phyloP scores from a whole-genome alignment of 2,329 filamentous ascomycete genomes.

The Diplocarpon mali region DNA sequence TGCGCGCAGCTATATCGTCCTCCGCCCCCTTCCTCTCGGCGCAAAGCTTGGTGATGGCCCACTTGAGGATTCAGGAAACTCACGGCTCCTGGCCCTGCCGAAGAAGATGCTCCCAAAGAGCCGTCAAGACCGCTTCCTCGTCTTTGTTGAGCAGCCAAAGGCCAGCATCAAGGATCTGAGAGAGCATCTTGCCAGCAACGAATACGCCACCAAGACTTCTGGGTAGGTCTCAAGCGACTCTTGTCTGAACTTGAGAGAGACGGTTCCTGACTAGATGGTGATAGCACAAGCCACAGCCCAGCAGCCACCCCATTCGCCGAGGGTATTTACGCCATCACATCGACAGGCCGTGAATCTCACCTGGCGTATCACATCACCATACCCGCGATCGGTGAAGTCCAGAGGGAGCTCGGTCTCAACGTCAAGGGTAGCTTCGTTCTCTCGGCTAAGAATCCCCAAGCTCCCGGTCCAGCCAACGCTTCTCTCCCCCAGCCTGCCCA shows the following conservation, averaged over 20 bases:
- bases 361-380: conserved; percentile 72
- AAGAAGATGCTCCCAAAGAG: conserved; percentile 73
- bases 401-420: conserved; percentile 62
- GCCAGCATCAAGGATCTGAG: conserved; percentile 58
- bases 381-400: conserved; percentile 60
- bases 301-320: conserved; percentile 69
- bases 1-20: conserved; percentile 66
- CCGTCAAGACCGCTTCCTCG: conserved; percentile 61
- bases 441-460: conserved; percentile 69
- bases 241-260: background rate
- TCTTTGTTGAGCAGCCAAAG: conserved; percentile 69
- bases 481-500: conserved; percentile 53
- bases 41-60: conserved; percentile 49
- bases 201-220: conserved; percentile 66
- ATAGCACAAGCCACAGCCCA: conserved; percentile 47
- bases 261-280: background rate
- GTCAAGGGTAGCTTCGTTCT: conserved; percentile 54
- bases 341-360: conserved; percentile 60
- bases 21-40: conserved; percentile 61
- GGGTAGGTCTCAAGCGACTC: conserved; percentile 31
- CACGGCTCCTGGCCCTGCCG: conserved; percentile 64
- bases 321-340: conserved; percentile 73
- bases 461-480: conserved; percentile 51
- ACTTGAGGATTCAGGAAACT: conserved; percentile 44
- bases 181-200: conserved; percentile 52